Evolutionary conservation across 352 stramenopile genomes (phyloP), one percentile per base, ranked within the genome.

Genomic region (Pythium biforme): DNA sequence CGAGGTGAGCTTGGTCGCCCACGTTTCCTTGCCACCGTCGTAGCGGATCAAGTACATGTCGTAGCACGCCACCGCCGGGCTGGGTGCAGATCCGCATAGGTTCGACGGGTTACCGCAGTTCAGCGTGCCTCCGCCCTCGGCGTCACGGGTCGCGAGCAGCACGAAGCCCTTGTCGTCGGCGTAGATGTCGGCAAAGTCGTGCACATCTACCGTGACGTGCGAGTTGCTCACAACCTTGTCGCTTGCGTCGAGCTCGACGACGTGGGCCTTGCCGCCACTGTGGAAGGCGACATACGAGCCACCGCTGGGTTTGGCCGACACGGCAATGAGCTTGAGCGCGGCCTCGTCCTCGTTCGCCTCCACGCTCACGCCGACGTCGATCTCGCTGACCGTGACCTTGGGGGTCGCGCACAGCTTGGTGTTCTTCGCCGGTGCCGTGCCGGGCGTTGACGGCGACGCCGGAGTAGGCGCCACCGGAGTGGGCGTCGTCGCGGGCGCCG

Each of bases 21-120:
- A 87, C 31, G 49, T 62, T 65, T 87, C 77, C 39, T 70, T 79
- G 5, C 66, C 55, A 10, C 75, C 72, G 37, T 88, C 78, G 63
- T 77, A 85, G 17, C 75, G 75, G 23, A 76, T 70, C 46, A 87
- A 31, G 68, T 87, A 83, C 75, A 87, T 87, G 66, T 85, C 75
- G 59, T 81, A 88, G 58, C 78, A 88, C 17, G 78, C 56, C 19
- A 74, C 62, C 0, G 74, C 49, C 11, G 75, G 73, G 62, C 45
- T 74, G 11, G 78, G 74, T 4, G 72, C 69, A 1, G 69, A 39
- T 6, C 75, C 75, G 40, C 77, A 87, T 10, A 87, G 46, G 66
- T 87, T 87, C 40, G 69, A 74, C 23, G 73, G 73, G 63, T 78
- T 81, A 25, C 77, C 77, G 25, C 77, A 87, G 66, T 87, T 83